phyloP scores from a whole-genome alignment of 1,284 basidiomycete species.

The Psilocybe mexicana region DNA sequence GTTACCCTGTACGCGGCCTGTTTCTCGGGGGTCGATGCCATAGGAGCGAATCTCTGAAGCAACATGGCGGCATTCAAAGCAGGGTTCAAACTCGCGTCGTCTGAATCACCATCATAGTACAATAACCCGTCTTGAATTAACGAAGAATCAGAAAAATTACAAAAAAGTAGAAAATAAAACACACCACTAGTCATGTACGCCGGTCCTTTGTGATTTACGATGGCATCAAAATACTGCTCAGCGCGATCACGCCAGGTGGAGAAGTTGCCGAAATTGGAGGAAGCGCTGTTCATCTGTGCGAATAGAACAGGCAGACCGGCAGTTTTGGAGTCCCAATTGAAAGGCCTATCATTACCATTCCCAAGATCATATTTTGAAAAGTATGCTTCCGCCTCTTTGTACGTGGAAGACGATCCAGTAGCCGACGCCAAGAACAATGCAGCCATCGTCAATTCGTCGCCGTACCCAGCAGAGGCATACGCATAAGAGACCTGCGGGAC shows the following conservation, averaged over 20 bases:
- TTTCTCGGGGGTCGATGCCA: constrained; percentile 66
- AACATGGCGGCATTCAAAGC: constrained; percentile 86
- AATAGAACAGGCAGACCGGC: constrained; percentile 79
- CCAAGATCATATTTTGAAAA: constrained; percentile 62
- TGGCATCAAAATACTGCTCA: constrained; percentile 77
- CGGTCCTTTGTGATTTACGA: constrained; percentile 60
- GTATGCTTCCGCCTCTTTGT: constrained; percentile 63
- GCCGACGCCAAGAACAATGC: constrained; percentile 78
- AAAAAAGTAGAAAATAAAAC: neutral
- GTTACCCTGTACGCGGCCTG: constrained; percentile 61
- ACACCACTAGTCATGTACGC: constrained; percentile 43
- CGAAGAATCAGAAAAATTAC: constrained; percentile 10
- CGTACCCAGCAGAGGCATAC: constrained; percentile 74
- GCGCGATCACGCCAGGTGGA: constrained; percentile 70
- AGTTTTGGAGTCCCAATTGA: constrained; percentile 89
- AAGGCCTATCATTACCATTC: constrained; percentile 52
- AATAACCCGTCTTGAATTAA: constrained; percentile 67
- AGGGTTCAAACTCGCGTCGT: constrained; percentile 80
- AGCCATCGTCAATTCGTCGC: constrained; percentile 73
- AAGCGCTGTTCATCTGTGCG: constrained; percentile 59
- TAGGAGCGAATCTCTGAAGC: constrained; percentile 71
- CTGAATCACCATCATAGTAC: constrained; percentile 80
- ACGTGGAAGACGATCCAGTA: constrained; percentile 60
- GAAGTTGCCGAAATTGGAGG: constrained; percentile 51
- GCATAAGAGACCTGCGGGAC: constrained; percentile 64